These are phyloP conservation scores for Myxozyma sirexii DNA, from an alignment of 805 yeast genomes.

Conservation along the genomic window DNA sequence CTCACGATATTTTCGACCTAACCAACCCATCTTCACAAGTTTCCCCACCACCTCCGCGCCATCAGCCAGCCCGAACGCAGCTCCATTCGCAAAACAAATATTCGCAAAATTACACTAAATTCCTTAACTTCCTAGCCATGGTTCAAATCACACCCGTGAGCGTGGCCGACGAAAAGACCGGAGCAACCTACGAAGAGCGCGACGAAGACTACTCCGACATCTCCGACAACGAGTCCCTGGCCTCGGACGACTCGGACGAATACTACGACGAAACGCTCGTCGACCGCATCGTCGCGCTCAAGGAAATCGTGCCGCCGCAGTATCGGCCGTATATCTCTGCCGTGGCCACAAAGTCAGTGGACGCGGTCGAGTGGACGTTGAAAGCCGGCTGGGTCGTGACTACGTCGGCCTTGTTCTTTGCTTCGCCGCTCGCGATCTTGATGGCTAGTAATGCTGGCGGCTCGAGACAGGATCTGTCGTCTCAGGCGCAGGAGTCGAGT, in stretches of 20 bases:
- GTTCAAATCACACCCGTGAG: slow-evolving; percentile 31
- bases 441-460: slow-evolving; percentile 15
- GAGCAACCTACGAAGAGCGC: slow-evolving; percentile 23
- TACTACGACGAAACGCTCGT: slow-evolving; percentile 79
- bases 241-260: slow-evolving; percentile 50
- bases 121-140: slow-evolving; percentile 13
- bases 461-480: slow-evolving; percentile 47
- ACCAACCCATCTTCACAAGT: neutral
- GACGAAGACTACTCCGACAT: slow-evolving; percentile 32
- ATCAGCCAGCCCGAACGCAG: too few relatives aligned
- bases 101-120: neutral
- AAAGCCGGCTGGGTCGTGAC: slow-evolving; percentile 81
- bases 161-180: slow-evolving; percentile 24
- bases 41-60: neutral
- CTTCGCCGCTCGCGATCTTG: slow-evolving; percentile 90
- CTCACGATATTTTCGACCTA: neutral
- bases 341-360: slow-evolving; percentile 42
- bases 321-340: slow-evolving; percentile 60
- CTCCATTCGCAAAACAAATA: neutral
- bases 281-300: slow-evolving; percentile 89
- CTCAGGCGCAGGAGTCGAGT: slow-evolving; percentile 80
- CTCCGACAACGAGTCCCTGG: slow-evolving; percentile 17
- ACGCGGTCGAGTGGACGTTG: slow-evolving; percentile 50
- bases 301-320: slow-evolving; percentile 86
- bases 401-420: slow-evolving; percentile 79